Conservation (phyloP, 2,329 filamentous ascomycete genomes). For the Trichoderma sp. region DNA sequence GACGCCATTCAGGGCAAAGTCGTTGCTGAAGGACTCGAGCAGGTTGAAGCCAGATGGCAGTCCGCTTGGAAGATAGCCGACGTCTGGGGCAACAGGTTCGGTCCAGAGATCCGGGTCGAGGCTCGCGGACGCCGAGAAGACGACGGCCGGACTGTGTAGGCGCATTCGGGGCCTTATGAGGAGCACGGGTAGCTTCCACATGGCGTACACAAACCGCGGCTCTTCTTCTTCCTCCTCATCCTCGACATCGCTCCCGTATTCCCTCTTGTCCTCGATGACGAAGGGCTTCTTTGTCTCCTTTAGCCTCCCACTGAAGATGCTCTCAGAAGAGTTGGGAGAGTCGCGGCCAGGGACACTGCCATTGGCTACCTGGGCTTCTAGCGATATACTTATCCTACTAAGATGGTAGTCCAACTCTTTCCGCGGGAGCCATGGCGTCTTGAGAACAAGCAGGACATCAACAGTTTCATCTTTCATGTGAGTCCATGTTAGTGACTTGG, state of each 20-base stretch:
- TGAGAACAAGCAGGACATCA: constrained; percentile 65
- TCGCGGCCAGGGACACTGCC: constrained; percentile 49
- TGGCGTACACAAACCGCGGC: constrained; percentile 47
- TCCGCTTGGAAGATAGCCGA: constrained; percentile 68
- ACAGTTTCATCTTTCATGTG: constrained; percentile 69
- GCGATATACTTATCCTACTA: constrained; percentile 59
- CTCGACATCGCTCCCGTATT: constrained; percentile 26
- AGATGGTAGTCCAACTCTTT: constrained; percentile 57
- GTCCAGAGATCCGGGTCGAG: constrained; percentile 49
- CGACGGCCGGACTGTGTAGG: constrained; percentile 63
- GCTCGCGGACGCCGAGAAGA: constrained; percentile 62
- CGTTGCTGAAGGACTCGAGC: constrained; percentile 69
- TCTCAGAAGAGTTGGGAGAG: constrained; percentile 50
- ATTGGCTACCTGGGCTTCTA: constrained; percentile 67
- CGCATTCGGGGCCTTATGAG: constrained; percentile 61
- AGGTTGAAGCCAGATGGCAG: constrained; percentile 70
- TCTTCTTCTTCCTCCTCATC: constrained; percentile 25
- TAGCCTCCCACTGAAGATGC: constrained; percentile 57
- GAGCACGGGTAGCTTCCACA: constrained; percentile 61
- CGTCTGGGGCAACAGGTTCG: constrained; percentile 34
- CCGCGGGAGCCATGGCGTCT: constrained; percentile 60
- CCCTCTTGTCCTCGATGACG: constrained; percentile 46
- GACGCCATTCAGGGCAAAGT: constrained; percentile 60
- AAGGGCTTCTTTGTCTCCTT: constrained; percentile 50
- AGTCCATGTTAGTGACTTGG: constrained; percentile 28